Base-by-base conservation (phyloP, 768 basidiomycete genomes). In the Pleurotus tuoliensis region DNA sequence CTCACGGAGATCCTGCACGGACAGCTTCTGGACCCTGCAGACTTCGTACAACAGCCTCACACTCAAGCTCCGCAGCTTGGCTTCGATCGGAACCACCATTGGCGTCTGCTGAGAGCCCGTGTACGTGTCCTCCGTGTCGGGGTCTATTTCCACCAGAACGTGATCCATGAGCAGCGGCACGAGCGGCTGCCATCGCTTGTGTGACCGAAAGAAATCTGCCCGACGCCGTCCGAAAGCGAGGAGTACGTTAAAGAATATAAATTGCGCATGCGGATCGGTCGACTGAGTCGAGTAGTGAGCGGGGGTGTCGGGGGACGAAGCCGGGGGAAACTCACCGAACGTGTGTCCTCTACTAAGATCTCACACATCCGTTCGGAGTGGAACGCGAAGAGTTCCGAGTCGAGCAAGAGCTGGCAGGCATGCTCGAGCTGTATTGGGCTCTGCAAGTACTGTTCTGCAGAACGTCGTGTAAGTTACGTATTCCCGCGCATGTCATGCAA, bases 321-420 rank as follows among this genome's bases (percentile, higher is more conserved):
- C 16, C 24, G 49, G 59, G 47, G 13, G 13, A 25, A 37, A 69
- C 85, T 65, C 66, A 93, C 90, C 65, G 78, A 76, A 66, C 81
- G 78, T 11, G 82, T 82, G 62, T 92, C 86, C 47, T 86, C 79
- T 38, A 88, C 74, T 47, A 94, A 74, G 41, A 90, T 80, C 61
- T 92, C 89, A 55, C 87, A 83, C 91, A 95, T 95, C 34, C 96
- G 77, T 66, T 94, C 94, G 3, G 92, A 94, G 69, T 98, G 94
- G 64, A 90, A 95, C 2, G 81, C 70, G 64, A 98, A 97, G 40
- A 98, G 79, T 65, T 95, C 94, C 0, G 92, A 94, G 54, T 85
- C 82, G 41, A 95, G 74, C 11, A 98, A 73, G 27, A 89, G 71
- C 40, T 80, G 74, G 62, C 89, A 88, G 9, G 93, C 93, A 67